Percentiles rank a stretch among this genome's conserved stretches.
These are phyloP conservation scores for Pulveroboletus sp. DNA, from an alignment of 768 basidiomycete species.

Conservation along the genomic window DNA sequence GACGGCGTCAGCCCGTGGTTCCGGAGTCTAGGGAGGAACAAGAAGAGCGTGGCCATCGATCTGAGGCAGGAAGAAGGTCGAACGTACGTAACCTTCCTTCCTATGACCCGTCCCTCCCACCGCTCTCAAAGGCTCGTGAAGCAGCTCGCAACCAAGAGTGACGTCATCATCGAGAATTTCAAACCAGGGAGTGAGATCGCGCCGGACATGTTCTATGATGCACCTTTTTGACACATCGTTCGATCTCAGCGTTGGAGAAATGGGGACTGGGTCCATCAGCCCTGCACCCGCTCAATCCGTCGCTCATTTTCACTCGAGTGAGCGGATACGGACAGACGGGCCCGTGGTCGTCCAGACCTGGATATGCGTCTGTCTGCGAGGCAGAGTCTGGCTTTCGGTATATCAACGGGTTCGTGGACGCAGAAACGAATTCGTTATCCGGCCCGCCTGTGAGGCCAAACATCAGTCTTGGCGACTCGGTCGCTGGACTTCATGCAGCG, in stretches of 20 bases:
- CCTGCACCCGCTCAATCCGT: slow-evolving; percentile 72
- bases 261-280: slow-evolving; percentile 60
- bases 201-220: background rate
- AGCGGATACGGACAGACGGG: slow-evolving; percentile 76
- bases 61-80: slow-evolving; percentile 55
- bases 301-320: slow-evolving; percentile 86
- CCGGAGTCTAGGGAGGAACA: slow-evolving; percentile 65
- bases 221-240: background rate
- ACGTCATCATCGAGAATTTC: slow-evolving; percentile 70
- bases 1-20: slow-evolving; percentile 76
- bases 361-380: slow-evolving; percentile 73
- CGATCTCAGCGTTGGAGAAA: slow-evolving; percentile 57
- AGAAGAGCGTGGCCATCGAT: slow-evolving; percentile 70
- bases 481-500: slow-evolving; percentile 68
- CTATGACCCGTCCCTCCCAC: background rate
- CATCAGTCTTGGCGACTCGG: slow-evolving; percentile 67
- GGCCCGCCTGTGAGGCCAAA: slow-evolving; percentile 69
- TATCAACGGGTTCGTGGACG: slow-evolving; percentile 64
- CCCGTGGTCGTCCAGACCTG: slow-evolving; percentile 66
- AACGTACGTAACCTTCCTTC: slow-evolving; percentile 31
- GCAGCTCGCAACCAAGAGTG: slow-evolving; percentile 55
- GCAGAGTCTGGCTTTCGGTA: slow-evolving; percentile 72
- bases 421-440: slow-evolving; percentile 46
- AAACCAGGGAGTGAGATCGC: slow-evolving; percentile 60
- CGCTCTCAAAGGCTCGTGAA: slow-evolving; percentile 49